These are phyloP conservation scores for Coemansia sp. DNA, from an alignment of 192 early-diverging fungal species.

Conservation along the genomic window DNA sequence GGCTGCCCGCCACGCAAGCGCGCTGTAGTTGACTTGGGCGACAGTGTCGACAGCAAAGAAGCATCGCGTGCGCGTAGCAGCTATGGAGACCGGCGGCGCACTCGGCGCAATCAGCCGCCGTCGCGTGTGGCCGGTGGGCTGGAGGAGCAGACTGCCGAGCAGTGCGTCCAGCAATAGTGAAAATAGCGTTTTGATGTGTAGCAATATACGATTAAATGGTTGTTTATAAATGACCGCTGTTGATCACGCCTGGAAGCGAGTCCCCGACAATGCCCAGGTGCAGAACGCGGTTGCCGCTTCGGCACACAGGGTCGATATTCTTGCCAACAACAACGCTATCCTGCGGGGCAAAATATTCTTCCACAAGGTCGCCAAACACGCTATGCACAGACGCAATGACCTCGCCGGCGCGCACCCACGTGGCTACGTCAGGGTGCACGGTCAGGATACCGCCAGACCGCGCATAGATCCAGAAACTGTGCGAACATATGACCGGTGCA, in stretches of 20 bases:
- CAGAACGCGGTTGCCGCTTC: conserved; percentile 81
- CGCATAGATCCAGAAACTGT: conserved; percentile 82
- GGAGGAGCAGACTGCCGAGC: conserved; percentile 47
- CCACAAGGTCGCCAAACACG: conserved; percentile 85
- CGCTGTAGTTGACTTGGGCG: conserved; percentile 12
- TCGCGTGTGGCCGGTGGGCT: conserved; percentile 19
- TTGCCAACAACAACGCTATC: conserved; percentile 82
- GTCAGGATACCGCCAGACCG: conserved; percentile 83
- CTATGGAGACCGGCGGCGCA: conserved; percentile 47
- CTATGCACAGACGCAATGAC: conserved; percentile 84
- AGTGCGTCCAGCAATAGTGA: conserved; percentile 48
- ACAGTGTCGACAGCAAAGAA: conserved; percentile 2
- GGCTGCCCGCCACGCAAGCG: conserved; percentile 42
- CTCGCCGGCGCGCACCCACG: conserved; percentile 77
- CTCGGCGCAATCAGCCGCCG: conserved; percentile 41
- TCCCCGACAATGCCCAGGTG: conserved; percentile 76
- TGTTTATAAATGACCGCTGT: conserved; percentile 62
- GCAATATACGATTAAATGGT: not conserved
- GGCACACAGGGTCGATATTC: conserved; percentile 82
- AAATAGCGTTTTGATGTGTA: not conserved
- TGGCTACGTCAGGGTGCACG: conserved; percentile 80
- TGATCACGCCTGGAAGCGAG: conserved; percentile 55
- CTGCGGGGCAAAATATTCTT: conserved; percentile 78
- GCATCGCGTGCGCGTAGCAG: conserved; percentile 32
- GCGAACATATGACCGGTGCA: conserved; percentile 63